phyloP scores from a whole-genome alignment of 441 rosid genomes.

The Jatropha podagrica region DNA sequence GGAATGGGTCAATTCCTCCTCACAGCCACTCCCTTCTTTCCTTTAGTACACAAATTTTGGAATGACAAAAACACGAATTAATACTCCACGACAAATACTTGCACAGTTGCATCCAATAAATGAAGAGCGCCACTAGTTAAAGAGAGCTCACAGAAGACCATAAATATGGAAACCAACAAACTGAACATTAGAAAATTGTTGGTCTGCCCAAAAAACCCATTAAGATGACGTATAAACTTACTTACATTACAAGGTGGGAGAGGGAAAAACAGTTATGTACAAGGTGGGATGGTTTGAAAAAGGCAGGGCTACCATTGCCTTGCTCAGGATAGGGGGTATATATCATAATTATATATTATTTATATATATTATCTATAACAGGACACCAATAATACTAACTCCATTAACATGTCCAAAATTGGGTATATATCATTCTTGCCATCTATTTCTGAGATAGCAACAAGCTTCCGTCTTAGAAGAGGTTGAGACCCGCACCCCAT shows the following conservation, averaged over 20 bases:
- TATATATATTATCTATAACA: constrained; percentile 26
- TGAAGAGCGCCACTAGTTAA: neutral
- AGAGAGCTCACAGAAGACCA: neutral
- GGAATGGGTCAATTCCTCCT: neutral
- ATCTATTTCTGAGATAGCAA: constrained; percentile 15
- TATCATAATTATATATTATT: constrained; percentile 5
- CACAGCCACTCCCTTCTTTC: neutral
- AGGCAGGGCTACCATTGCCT: constrained; percentile 25
- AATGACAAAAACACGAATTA: neutral
- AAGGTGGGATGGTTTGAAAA: constrained; percentile 12
- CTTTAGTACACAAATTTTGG: neutral
- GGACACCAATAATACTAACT: constrained; percentile 32
- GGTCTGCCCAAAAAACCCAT: constrained; percentile 16
- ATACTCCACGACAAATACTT: neutral
- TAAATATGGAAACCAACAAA: constrained; percentile 14
- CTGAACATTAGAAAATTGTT: constrained; percentile 3
- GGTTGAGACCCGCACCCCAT: constrained; percentile 9
- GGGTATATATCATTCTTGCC: constrained; percentile 28
- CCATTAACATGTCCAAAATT: constrained; percentile 41
- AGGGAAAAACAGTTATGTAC: constrained; percentile 31
- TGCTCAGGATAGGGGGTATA: constrained; percentile 10
- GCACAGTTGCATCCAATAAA: neutral
- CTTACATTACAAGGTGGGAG: constrained; percentile 28
- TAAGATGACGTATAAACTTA: constrained; percentile 19
- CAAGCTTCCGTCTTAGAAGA: constrained; percentile 21